Base-by-base conservation (phyloP, 805 yeast species). In the Pichia manshurica region DNA sequence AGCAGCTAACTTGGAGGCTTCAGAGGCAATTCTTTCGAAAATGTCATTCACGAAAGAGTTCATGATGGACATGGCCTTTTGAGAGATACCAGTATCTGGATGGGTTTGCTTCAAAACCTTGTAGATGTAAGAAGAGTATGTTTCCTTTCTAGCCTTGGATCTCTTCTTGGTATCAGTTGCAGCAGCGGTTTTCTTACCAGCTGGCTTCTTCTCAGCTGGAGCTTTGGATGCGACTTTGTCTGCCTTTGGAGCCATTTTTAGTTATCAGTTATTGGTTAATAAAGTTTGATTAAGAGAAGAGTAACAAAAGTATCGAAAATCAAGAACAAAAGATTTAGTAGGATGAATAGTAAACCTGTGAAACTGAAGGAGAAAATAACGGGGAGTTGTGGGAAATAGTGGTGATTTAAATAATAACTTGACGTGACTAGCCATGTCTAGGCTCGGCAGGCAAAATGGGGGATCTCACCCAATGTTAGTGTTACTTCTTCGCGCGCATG, bases 31-130 rank as follows among this genome's bases (percentile, higher is more conserved):
- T 80, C 98, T 90, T 79, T 90, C 97, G 69, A 90, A 91, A 69
- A 90, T 88, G 75, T 91, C 97, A 77, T 89, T 90, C 62, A 91
- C 97, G 64, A 91, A 91, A 39, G 97, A 91, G 86, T 91, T 91
- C 91, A 91, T 84, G 72, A 91, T 91, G 58, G 96, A 88, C 96
- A 91, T 91, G 57, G 98, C 96, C 71, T 88, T 87, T 77, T 89
- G 96, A 63, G 98, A 90, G 71, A 91, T 91, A 87, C 97, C 98
- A 56, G 98, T 91, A 73, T 91, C 97, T 73, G 97, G 98, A 76
- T 91, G 98, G 55, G 97, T 90, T 81, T 91, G 97, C 77, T 90
- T 90, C 71, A 91, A 84, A 60, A 90, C 97, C 77, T 91, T 91
- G 93, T 90, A 91, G 71, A 91, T 91, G 77, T 91, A 91, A 55